Evolutionary conservation across 202 grass and related monocot genomes (phyloP), one percentile per base, ranked within the genome.

Genomic region (Brachypodium distachyon): DNA sequence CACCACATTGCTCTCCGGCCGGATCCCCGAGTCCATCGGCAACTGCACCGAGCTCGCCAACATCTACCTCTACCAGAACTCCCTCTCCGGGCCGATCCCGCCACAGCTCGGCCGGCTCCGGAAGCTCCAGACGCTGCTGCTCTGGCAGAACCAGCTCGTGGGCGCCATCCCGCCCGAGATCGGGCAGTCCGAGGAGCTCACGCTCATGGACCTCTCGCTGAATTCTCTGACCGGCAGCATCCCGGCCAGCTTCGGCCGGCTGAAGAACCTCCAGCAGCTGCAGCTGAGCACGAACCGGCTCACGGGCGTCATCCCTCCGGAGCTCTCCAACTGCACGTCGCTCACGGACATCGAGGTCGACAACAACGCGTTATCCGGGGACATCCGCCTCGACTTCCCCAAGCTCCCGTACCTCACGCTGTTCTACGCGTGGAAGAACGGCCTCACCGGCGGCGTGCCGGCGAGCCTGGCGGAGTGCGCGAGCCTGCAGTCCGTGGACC

Each of bases 341-440:
- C 79, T 99, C 42, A 90, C 74, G 5, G 92, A 96, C 44, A 65
- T 99, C 53, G 87, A 99, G 83, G 37, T 99, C 29, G 96, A 99
- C 81, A 95, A 99, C 87, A 99, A 99, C 65, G 56, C 19, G 47
- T 89, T 99, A 32, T 99, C 89, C 11, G 91, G 96, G 9, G 78
- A 90, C 80, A 90, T 99, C 28, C 77, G 78, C 28, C 32, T 99
- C 40, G 87, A 99, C 60, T 99, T 99, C 81, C n/a, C 59, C 10
- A 73, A 47, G 42, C 51, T 99, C 46, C 52, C 40, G 51, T 93
- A 93, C 69, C 96, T 99, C 67, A 99, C 89, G 31, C 78, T 99
- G 36, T 99, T 99, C 81, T 99, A 99, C 47, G 89, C 92, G 70
- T 99, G 96, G 96, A 93, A 87, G 78, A 99, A 99, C 77, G 46